Evolutionary conservation across 495 filamentous ascomycete species (phyloP).

Genomic region (Lepraria neglecta): DNA sequence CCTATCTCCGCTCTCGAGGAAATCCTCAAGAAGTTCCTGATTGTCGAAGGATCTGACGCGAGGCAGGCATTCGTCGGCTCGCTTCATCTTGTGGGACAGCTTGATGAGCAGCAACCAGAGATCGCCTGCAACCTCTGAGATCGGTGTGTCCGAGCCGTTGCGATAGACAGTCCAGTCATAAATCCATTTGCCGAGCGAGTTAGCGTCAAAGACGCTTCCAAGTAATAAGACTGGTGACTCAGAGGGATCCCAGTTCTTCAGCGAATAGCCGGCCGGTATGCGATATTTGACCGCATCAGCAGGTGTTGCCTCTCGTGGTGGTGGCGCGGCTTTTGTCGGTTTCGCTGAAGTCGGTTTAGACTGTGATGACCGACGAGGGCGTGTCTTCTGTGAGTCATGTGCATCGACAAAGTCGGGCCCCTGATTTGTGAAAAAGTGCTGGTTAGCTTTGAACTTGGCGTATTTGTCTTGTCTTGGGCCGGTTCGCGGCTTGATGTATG

Average conservation of each 20-base stretch:
- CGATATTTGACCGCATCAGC: constrained; percentile 71
- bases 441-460: constrained; percentile 48
- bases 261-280: constrained; percentile 87
- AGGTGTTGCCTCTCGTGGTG: constrained; percentile 68
- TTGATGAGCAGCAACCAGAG: constrained; percentile 94
- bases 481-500: constrained; percentile 34
- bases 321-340: constrained; percentile 30
- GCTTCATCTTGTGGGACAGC: constrained; percentile 91
- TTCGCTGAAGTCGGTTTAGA: constrained; percentile 42
- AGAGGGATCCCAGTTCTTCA: constrained; percentile 97
- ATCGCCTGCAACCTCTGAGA: constrained; percentile 88
- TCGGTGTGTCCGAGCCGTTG: constrained; percentile 76
- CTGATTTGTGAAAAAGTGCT: constrained; percentile 47
- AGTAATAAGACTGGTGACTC: constrained; percentile 90
- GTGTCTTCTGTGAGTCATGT: constrained; percentile 40
- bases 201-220: constrained; percentile 94
- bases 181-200: constrained; percentile 97
- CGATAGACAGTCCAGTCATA: constrained; percentile 99
- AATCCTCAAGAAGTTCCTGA: constrained; percentile 79
- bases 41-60: constrained; percentile 66
- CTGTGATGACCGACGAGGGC: constrained; percentile 46
- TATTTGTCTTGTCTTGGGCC: constrained; percentile 39
- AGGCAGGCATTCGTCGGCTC: constrained; percentile 73
- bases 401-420: constrained; percentile 40
- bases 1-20: constrained; percentile 84